phyloP scores from a whole-genome alignment of 2,329 filamentous ascomycete species.

The Colletotrichum nymphaeae region DNA sequence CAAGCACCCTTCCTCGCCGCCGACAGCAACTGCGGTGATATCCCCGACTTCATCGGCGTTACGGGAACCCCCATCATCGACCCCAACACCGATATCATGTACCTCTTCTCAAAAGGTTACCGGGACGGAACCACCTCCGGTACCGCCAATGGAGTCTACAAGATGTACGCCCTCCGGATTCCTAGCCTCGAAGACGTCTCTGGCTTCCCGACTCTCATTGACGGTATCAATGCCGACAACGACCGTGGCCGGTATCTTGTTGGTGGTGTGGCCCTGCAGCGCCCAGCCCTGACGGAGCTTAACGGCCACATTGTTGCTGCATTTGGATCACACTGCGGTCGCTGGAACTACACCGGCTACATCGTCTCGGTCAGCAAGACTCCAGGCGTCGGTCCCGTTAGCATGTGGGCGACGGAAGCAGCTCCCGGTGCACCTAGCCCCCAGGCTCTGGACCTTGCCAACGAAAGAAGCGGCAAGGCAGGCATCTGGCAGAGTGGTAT shows the following conservation, averaged over 20 bases:
- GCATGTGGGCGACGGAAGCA: conserved; percentile 39
- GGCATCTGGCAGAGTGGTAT: conserved; percentile 51
- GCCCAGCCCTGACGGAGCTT: conserved; percentile 48
- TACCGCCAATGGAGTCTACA: conserved; percentile 50
- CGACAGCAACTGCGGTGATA: conserved; percentile 53
- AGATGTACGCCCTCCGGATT: conserved; percentile 52
- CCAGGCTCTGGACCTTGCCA: conserved; percentile 32
- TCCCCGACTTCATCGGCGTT: conserved; percentile 51
- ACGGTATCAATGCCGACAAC: conserved; percentile 57
- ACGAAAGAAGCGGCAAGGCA: conserved; percentile 44
- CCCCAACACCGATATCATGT: conserved; percentile 46
- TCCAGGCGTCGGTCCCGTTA: conserved; percentile 44
- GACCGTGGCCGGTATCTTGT: conserved; percentile 56
- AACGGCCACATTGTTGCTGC: conserved; percentile 55
- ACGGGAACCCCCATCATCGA: conserved; percentile 51
- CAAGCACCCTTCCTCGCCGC: conserved; percentile 51
- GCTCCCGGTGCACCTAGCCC: conserved; percentile 49
- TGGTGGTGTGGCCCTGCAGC: conserved; percentile 57
- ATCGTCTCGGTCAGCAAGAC: conserved; percentile 45
- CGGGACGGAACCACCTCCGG: conserved; percentile 39
- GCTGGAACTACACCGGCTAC: conserved; percentile 56
- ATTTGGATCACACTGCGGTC: conserved; percentile 60
- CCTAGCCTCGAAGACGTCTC: conserved; percentile 49
- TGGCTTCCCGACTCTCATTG: conserved; percentile 56
- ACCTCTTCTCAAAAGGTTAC: conserved; percentile 52